phyloP scores from a whole-genome alignment of 1,139 yeast genomes.

The Pichiaceae sp. region DNA sequence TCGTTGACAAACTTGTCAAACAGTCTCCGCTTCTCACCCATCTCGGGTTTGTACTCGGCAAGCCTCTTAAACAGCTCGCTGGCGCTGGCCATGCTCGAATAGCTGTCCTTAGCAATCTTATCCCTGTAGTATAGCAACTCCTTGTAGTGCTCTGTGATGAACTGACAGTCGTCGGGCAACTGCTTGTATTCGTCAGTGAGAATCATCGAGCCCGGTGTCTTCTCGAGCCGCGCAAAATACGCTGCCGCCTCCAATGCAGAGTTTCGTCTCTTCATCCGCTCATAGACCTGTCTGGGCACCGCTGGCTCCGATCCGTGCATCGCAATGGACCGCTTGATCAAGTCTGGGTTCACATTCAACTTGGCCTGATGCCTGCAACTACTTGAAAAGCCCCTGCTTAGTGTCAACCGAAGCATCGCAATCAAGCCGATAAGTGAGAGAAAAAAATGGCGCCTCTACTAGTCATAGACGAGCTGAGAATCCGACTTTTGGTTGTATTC shows the following conservation, averaged over 20 bases:
- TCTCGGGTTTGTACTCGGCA: constrained; percentile 17
- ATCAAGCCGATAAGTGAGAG: no score
- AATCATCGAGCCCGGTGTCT: neutral
- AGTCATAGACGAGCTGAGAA: constrained; percentile 12
- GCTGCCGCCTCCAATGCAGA: neutral
- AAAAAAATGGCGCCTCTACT: no score
- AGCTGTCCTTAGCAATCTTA: constrained; percentile 17
- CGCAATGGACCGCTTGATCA: neutral
- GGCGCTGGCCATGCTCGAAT: constrained; percentile 14
- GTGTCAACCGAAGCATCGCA: neutral
- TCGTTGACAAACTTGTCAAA: constrained; percentile 31
- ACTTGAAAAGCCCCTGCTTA: neutral
- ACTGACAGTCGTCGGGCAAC: constrained; percentile 40
- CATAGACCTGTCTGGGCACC: neutral
- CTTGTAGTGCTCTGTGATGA: constrained; percentile 34
- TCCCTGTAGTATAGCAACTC: constrained; percentile 29
- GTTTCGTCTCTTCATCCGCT: neutral
- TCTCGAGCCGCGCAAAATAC: neutral
- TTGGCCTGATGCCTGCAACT: neutral
- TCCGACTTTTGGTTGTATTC: constrained; percentile 10
- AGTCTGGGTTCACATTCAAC: neutral
- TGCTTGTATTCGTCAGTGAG: constrained; percentile 27
- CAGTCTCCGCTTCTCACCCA: constrained; percentile 4
- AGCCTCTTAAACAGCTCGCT: constrained; percentile 17
- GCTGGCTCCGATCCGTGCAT: neutral